Percentiles rank a stretch among this genome's conserved stretches.
These are phyloP conservation scores for Didymella sp. DNA, from an alignment of 2,329 filamentous ascomycete genomes.

Conservation along the genomic window DNA sequence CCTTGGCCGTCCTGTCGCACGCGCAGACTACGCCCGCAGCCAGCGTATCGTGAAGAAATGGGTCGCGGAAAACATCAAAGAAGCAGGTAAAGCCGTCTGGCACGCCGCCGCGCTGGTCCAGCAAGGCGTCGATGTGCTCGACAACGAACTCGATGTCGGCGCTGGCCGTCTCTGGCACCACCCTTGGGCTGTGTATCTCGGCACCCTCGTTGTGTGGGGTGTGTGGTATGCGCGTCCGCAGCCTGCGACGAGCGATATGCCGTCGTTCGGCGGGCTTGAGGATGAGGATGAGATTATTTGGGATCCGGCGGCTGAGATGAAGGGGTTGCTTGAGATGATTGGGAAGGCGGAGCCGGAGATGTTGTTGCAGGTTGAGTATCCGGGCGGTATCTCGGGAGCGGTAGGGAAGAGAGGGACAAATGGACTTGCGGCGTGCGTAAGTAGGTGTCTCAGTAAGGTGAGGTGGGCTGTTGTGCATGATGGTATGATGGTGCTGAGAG, in stretches of 20 bases:
- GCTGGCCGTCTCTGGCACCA: conserved; percentile 64
- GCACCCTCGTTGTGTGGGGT: conserved; percentile 65
- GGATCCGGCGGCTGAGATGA: conserved; percentile 60
- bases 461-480: conserved; percentile 69
- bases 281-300: conserved; percentile 60
- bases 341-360: conserved; percentile 49
- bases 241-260: conserved; percentile 4
- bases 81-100: conserved; percentile 57
- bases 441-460: conserved; percentile 62
- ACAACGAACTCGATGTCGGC: conserved; percentile 55
- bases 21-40: conserved; percentile 59
- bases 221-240: conserved; percentile 57
- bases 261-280: conserved; percentile 22
- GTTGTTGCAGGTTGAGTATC: conserved; percentile 31
- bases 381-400: conserved; percentile 44
- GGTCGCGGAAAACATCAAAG: conserved; percentile 46
- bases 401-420: conserved; percentile 59
- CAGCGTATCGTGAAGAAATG: conserved; percentile 61
- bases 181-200: conserved; percentile 68
- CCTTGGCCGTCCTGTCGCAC: conserved; percentile 62
- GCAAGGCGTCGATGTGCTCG: conserved; percentile 58
- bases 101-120: conserved; percentile 63
- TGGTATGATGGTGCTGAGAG: conserved; percentile 63
- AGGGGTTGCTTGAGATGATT: conserved; percentile 52
- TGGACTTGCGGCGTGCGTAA: conserved; percentile 63